Conservation (phyloP, 345 rosid species). For the Pistacia atlantica region DNA sequence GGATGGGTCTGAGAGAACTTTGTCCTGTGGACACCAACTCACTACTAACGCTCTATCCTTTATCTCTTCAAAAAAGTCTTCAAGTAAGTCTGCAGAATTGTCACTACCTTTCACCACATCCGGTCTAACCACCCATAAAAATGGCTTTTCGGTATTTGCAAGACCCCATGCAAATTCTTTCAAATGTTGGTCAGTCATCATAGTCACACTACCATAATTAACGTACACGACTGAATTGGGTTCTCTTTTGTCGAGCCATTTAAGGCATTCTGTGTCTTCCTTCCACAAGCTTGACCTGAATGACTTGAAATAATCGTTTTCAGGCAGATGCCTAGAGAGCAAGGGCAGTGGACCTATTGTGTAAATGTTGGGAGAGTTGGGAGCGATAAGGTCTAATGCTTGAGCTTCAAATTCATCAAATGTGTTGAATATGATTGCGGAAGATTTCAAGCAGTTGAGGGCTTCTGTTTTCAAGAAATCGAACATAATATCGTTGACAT, state of each 20-base stretch:
- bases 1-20: conserved; percentile 20
- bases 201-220: conserved; percentile 29
- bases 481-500: conserved; percentile 23
- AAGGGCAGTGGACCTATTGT: conserved; percentile 27
- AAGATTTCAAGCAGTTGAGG: conserved; percentile 13
- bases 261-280: conserved; percentile 25
- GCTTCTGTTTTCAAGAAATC: conserved; percentile 24
- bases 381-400: conserved; percentile 18
- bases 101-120: conserved; percentile 22
- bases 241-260: conserved; percentile 25
- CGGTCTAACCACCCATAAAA: conserved; percentile 34
- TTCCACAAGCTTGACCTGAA: conserved; percentile 23
- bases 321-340: neutral
- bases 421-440: conserved; percentile 30
- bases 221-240: conserved; percentile 27
- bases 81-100: neutral
- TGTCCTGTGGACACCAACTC: conserved; percentile 28
- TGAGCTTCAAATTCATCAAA: conserved; percentile 23
- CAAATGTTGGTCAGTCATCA: conserved; percentile 21
- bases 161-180: conserved; percentile 33
- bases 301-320: neutral
- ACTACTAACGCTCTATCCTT: conserved; percentile 25
- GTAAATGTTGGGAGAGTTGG: conserved; percentile 25
- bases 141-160: conserved; percentile 25
- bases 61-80: conserved; percentile 17